Base-by-base conservation (phyloP, 768 basidiomycete species). In the Suillus spraguei region DNA sequence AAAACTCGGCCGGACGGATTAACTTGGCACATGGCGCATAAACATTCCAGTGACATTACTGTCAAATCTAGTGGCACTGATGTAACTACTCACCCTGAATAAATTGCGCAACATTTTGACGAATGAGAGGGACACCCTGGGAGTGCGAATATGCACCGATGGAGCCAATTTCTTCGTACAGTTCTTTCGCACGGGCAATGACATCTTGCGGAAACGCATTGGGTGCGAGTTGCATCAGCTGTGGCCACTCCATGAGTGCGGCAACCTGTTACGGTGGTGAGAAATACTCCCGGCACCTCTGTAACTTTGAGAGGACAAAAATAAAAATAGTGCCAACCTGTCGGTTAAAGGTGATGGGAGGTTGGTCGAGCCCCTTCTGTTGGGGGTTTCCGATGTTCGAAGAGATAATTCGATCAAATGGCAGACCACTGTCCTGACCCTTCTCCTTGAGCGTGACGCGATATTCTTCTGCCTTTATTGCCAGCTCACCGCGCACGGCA, bases 301-400 rank as follows among this genome's bases (percentile, higher is more conserved):
- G 22, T 6, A 3, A 35, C 38, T 14, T 28, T 54, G 28, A 47
- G 32, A 33, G 55, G 46, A 42, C 16, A 53, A 20, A 38, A 28
- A 50, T 46, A 44, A 20, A 39, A 16, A 39, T 20, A 4, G n/a
- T 36, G 69, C 84, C 61, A 67, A 92, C 95, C 90, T 99, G 97
- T 61, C 97, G 83, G 64, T 87, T 85, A 74, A 94, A 99, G 5
- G 97, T 97, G 65, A 99, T 86, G 2, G 96, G 94, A 6, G 89
- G 85, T 74, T 99, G 97, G 77, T 98, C 89, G 60, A 99, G 83
- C 0, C 95, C 95, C 69, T 88, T 90, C 78, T 98, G 96, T 77
- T 99, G 97, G 0, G 97, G 97, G 72, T 99, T 99, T 11, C 97
- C 97, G 64, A 99, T 99, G 79, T 99, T 99, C 65, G 94, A 94